Evolutionary conservation across 2,329 filamentous ascomycete species (phyloP).

Genomic region (Verticillium tricorpus): DNA sequence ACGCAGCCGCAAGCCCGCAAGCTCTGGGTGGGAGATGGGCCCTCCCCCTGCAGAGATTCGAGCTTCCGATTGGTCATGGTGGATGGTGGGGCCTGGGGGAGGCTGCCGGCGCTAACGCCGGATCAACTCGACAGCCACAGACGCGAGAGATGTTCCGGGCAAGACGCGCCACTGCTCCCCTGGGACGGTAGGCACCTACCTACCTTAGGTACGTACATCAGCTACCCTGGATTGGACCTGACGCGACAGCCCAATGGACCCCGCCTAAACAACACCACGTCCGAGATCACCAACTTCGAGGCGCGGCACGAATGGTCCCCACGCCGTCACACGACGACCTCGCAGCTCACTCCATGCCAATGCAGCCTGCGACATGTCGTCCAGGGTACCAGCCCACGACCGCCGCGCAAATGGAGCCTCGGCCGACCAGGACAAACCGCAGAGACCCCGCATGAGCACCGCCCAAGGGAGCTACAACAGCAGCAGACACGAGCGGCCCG

Average conservation of each 20-base stretch:
- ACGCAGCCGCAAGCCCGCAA: constrained; percentile 24
- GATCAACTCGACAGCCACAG: constrained; percentile 1
- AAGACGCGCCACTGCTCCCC: neutral
- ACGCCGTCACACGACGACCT: neutral
- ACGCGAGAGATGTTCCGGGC: constrained; percentile 1
- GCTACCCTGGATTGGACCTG: neutral
- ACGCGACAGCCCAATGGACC: neutral
- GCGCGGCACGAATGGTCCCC: neutral
- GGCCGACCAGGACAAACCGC: constrained; percentile 21
- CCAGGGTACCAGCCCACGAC: constrained; percentile 34
- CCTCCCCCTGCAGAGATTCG: neutral
- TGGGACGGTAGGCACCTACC: neutral
- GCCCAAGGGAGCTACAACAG: constrained; percentile 16
- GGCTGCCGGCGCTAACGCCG: neutral
- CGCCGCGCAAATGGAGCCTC: constrained; percentile 38
- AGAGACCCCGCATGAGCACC: constrained; percentile 28
- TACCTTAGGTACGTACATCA: neutral
- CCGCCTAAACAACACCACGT: neutral
- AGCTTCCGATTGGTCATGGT: constrained; percentile 1
- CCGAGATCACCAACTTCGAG: neutral
- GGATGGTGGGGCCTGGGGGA: neutral
- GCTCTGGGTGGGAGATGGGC: constrained; percentile 1
- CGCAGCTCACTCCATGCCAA: constrained; percentile 17
- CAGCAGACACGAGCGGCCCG: constrained; percentile 27
- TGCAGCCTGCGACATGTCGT: constrained; percentile 37